Conservation (phyloP, 1,284 basidiomycete species). For the Austropuccinia psidii region DNA sequence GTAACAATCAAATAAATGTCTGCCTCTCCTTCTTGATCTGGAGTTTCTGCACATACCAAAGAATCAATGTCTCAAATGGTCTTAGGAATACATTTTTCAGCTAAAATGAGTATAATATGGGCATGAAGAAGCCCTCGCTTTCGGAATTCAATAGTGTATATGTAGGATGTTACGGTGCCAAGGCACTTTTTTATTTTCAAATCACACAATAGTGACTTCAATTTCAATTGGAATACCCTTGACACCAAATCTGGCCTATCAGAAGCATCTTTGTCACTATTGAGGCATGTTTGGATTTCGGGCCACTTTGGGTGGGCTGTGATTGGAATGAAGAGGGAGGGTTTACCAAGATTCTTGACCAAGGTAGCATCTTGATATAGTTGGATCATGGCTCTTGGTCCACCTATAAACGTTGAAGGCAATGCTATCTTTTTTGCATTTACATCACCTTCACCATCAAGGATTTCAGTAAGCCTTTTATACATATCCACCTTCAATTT, state of each 20-base stretch:
- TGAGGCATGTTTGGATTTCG: conserved; percentile 43
- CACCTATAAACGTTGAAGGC: too few species aligned
- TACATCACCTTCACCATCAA: conserved; percentile 1
- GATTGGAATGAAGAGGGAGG: conserved; percentile 50
- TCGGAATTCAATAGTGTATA: too few species aligned
- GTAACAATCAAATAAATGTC: neutral
- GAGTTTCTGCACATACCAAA: too few species aligned
- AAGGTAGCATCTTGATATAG: conserved; percentile 49
- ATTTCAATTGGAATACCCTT: neutral
- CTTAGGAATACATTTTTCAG: too few species aligned
- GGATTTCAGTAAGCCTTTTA: neutral
- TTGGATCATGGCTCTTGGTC: too few species aligned
- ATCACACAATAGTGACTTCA: neutral
- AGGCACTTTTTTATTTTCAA: neutral
- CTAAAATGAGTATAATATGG: too few species aligned
- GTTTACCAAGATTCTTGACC: conserved; percentile 44
- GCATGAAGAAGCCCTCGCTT: too few species aligned
- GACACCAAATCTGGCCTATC: neutral
- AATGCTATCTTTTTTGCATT: conserved; percentile 43
- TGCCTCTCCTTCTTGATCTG: neutral
- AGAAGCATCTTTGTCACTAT: neutral
- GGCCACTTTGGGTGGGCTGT: conserved; percentile 50
- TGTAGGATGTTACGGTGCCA: neutral
- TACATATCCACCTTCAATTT: neutral
- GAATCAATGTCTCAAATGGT: too few species aligned